Evolutionary conservation across 345 rosid genomes (phyloP).

Genomic region (Balakata baccata): DNA sequence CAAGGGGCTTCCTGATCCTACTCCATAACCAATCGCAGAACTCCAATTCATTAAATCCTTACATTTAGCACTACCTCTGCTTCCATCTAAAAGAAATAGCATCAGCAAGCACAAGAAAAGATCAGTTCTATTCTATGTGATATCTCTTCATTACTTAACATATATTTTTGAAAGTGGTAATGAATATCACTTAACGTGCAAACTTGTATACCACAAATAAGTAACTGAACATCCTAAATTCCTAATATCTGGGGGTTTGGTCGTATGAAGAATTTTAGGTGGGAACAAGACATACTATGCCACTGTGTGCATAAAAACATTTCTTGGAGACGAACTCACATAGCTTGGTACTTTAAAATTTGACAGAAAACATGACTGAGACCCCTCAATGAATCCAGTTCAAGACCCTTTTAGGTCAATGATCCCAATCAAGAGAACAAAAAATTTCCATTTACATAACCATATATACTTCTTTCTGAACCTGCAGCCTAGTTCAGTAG

Average conservation of each 20-base stretch:
- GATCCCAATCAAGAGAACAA: background rate
- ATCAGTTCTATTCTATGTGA: background rate
- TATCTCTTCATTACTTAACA: background rate
- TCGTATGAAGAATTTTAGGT: background rate
- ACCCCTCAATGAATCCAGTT: background rate
- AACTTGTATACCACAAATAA: conserved; percentile 3
- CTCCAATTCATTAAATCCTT: conserved; percentile 74
- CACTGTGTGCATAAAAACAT: background rate
- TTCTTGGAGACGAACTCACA: background rate
- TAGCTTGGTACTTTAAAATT: background rate
- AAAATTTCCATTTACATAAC: background rate
- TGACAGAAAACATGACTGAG: background rate
- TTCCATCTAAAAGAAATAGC: conserved; percentile 46
- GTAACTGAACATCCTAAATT: background rate
- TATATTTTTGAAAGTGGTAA: background rate
- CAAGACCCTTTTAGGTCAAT: background rate
- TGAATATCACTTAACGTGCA: background rate
- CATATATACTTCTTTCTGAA: background rate
- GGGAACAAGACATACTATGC: background rate
- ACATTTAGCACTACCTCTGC: conserved; percentile 42
- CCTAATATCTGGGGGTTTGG: background rate
- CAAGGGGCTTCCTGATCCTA: conserved; percentile 78
- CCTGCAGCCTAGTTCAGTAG: background rate
- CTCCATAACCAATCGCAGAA: conserved; percentile 80
- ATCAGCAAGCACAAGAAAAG: conserved; percentile 14